Evolutionary conservation across 2,329 filamentous ascomycete genomes (phyloP).

Genomic region (Orbilia javanica): DNA sequence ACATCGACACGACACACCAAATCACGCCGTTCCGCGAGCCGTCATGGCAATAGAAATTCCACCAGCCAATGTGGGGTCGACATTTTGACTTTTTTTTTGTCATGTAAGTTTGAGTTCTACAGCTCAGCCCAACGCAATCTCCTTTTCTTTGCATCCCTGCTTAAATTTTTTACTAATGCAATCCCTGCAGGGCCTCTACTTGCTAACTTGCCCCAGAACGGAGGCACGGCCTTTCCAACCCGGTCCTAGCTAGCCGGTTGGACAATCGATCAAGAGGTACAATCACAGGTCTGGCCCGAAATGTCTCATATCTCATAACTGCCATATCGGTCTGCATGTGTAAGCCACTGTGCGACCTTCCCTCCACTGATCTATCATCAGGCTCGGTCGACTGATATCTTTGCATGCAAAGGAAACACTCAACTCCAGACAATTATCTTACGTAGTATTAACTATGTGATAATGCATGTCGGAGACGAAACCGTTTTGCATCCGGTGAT

Average conservation of each 20-base stretch:
- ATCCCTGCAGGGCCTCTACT: background rate
- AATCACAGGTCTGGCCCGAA: conserved; percentile 9
- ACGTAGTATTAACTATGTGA: background rate
- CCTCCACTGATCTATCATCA: conserved; percentile 7
- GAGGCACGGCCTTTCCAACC: background rate
- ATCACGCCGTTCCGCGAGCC: background rate
- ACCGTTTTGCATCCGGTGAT: conserved; percentile 40
- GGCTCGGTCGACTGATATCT: conserved; percentile 36
- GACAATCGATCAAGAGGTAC: conserved; percentile 25
- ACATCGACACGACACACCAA: background rate
- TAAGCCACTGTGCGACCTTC: conserved; percentile 23
- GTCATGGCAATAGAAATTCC: background rate
- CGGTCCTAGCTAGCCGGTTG: background rate
- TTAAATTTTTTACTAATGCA: background rate
- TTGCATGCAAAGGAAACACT: conserved; percentile 5
- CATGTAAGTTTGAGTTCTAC: conserved; percentile 19
- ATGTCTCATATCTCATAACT: conserved; percentile 28
- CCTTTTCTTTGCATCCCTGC: conserved; percentile 13
- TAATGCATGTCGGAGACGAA: background rate
- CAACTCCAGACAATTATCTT: conserved; percentile 8
- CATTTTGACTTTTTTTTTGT: conserved; percentile 19
- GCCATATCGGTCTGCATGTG: conserved; percentile 12
- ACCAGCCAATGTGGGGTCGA: conserved; percentile 7
- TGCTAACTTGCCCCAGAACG: background rate
- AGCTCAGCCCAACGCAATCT: conserved; percentile 22